Evolutionary conservation across 2,329 filamentous ascomycete species (phyloP), one percentile per base, ranked within the genome.

Genomic region (Neofusicoccum parvum): DNA sequence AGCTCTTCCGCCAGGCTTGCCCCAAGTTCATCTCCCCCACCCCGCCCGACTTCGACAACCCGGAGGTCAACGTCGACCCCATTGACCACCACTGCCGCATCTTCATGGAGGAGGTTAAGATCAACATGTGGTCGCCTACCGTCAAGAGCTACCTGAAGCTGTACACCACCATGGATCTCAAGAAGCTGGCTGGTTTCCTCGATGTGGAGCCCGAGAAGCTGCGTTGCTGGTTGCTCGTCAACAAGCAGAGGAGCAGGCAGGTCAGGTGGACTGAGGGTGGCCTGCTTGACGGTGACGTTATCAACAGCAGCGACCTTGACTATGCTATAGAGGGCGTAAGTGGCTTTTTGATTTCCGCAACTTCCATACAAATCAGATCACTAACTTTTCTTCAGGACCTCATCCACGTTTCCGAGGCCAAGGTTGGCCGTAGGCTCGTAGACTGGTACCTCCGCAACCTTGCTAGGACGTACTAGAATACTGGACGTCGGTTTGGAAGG

Each of bases 41-140:
- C 17, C 92, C 94, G 66, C 95, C 95, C 62, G 94, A 99, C 83
- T 99, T 99, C 80, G 95, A 98, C 78, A 94, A 96, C 86, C 93
- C 95, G 69, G 89, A 94, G 80, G 82, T 94, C 82, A 99, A 99
- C 85, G 86, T 98, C 74, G 95, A 99, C 83, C 95, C 95, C 49
- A 88, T 97, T 71, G 94, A 99, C 83, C 95, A 99, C 85, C 94
- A 99, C 82, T 88, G 97, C 70, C 86, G 91, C 74, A 91, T 99
- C 82, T 99, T 99, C 86, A 98, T 99, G 94, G 94, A 97, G 73
- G 95, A 99, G 85, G 94, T 99, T 80, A 97, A 96, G 88, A 97
- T 92, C 82, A 98, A 96, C 82, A 95, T 99, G 88, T 96, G 89
- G 89, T 94, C 92, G 79, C 95, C 95, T 50, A 97, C 94, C 51